phyloP scores from a whole-genome alignment of 1,139 yeast species.

The Suhomyces anneliseae region DNA sequence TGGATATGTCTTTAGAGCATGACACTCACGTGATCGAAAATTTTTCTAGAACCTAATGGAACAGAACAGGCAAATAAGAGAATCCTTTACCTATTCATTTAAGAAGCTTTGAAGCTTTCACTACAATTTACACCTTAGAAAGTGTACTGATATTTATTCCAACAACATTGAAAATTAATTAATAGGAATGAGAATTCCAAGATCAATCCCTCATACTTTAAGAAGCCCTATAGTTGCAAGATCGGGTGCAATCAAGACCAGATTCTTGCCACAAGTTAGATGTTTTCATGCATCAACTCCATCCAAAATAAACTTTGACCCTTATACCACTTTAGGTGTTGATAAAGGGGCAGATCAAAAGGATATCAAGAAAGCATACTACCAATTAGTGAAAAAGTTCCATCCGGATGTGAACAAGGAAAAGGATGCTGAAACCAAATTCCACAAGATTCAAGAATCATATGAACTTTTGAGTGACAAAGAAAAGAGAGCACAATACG shows the following conservation, averaged over 20 bases:
- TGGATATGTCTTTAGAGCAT: neutral
- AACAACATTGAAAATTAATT: too few species aligned
- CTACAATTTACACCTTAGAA: neutral
- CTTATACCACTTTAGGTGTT: slow-evolving; percentile 82
- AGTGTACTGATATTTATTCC: neutral
- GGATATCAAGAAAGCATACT: slow-evolving; percentile 91
- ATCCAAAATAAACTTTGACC: slow-evolving; percentile 54
- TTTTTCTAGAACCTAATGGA: slow-evolving; percentile 13
- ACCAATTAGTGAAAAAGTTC: slow-evolving; percentile 85
- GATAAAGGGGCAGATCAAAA: slow-evolving; percentile 67
- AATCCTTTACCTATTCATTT: neutral
- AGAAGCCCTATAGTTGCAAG: slow-evolving; percentile 4
- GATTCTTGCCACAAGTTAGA: slow-evolving; percentile 10
- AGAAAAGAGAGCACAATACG: slow-evolving; percentile 83
- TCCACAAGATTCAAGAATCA: slow-evolving; percentile 92
- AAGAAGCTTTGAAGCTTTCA: neutral
- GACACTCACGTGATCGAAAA: slow-evolving; percentile 6
- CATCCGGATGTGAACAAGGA: slow-evolving; percentile 98
- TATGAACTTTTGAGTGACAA: slow-evolving; percentile 90
- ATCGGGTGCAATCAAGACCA: slow-evolving; percentile 1
- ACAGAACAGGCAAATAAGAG: neutral
- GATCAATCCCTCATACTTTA: slow-evolving; percentile 5
- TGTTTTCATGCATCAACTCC: slow-evolving; percentile 29
- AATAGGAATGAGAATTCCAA: slow-evolving; percentile 10
- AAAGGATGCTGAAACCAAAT: slow-evolving; percentile 79